Evolutionary conservation across 73 alveolate species (phyloP), one percentile per base, ranked within the genome.

Genomic region (Breviolum minutum): DNA sequence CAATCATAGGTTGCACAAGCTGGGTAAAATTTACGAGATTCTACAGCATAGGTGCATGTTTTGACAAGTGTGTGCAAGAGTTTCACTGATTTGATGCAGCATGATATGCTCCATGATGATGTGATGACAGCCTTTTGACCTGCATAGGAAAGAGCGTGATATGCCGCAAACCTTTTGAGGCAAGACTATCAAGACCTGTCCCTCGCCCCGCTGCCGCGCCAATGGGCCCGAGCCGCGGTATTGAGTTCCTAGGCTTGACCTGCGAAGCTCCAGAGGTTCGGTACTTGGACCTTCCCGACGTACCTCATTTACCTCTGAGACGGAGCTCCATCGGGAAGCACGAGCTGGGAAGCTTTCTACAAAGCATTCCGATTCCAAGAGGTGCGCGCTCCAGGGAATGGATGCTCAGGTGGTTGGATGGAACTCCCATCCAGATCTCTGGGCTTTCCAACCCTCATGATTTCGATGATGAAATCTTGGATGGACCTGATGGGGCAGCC

Each of bases 161-260:
- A 16, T 13, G 88, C 88, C 54, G 88, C 66, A 80, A 79, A 40
- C 54, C 69, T 17, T 80, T 48, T 30, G 68, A 80, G 32, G 66
- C n/a, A 63, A 40, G 30, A 63, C 30, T 63, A 9, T 73, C 82
- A 73, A 73, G 17, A 22, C 82, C 13, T 16, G 27, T 7, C 29
- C 40, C 24, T 16, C 14, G 22, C 88, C 7, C n/a, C 60, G 30
- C 24, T 12, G 63, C 86, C 86, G 88, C 54, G 88, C 88, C 88
- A 48, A 80, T 80, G 88, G 69, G 88, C 88, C 88, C 68, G 88
- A 80, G 88, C 68, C 88, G 88, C 17, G 88, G 88, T 27, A 80
- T 40, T 40, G 88, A 80, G 68, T 80, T 80, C 22, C 88, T 80
- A 32, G 66, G 64, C 62, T 27, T 16, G 63, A 3, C 54, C 54